A percentile compares a stretch with the other conserved stretches of the same genome.
Evolutionary conservation across 805 yeast genomes (phyloP).

Genomic region (Blastobotrys parvus): DNA sequence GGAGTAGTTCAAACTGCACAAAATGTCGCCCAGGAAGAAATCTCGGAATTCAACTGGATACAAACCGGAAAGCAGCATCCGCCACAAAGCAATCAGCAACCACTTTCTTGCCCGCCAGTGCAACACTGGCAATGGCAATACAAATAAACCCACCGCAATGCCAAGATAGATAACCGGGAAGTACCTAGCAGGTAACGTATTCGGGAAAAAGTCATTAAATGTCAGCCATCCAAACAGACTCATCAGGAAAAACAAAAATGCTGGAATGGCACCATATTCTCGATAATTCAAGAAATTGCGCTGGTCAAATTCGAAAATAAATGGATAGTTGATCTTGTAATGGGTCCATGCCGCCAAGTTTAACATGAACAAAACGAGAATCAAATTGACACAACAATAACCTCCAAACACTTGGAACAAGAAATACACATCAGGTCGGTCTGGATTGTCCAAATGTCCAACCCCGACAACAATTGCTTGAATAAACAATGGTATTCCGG

Average conservation of each 20-base stretch:
- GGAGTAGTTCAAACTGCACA: slow-evolving; percentile 83
- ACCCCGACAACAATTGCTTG: slow-evolving; percentile 51
- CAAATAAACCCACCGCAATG: slow-evolving; percentile 36
- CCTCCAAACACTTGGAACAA: slow-evolving; percentile 92
- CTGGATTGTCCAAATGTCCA: slow-evolving; percentile 31
- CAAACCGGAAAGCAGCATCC: slow-evolving; percentile 72
- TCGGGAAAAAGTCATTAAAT: slow-evolving; percentile 60
- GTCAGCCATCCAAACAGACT: slow-evolving; percentile 69
- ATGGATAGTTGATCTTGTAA: slow-evolving; percentile 77
- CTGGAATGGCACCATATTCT: slow-evolving; percentile 59
- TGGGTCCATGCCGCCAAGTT: slow-evolving; percentile 66
- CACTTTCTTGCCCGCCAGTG: slow-evolving; percentile 65
- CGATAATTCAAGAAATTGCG: slow-evolving; percentile 56
- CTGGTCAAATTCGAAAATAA: slow-evolving; percentile 81
- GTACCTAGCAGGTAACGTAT: slow-evolving; percentile 50
- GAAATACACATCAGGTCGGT: slow-evolving; percentile 46
- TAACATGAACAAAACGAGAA: slow-evolving; percentile 54
- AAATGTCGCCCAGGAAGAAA: slow-evolving; percentile 85
- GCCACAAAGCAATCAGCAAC: slow-evolving; percentile 61
- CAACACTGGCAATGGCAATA: slow-evolving; percentile 54
- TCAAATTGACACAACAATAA: slow-evolving; percentile 56
- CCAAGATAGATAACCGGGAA: slow-evolving; percentile 78
- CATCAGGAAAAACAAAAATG: slow-evolving; percentile 47
- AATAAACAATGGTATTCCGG: slow-evolving; percentile 58
- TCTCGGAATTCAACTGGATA: slow-evolving; percentile 95